Base-by-base conservation (phyloP, 2,329 filamentous ascomycete species). In the Fusarium compactum region DNA sequence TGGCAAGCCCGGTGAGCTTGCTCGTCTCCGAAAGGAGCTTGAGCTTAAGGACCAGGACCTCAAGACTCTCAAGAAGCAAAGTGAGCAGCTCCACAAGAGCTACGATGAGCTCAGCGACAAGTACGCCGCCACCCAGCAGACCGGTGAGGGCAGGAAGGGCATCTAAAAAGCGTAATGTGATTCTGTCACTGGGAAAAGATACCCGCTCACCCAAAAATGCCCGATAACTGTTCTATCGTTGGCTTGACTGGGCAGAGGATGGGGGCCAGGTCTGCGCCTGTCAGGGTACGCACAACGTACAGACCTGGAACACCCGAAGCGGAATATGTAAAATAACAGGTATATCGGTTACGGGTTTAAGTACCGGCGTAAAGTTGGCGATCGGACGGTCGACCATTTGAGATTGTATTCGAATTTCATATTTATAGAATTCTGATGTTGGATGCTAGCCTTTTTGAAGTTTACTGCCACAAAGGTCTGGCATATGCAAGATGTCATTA, bases 41-140 rank as follows among this genome's bases (percentile, higher is more conserved):
- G 89, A 90, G 67, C 86, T 89, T 80, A 95, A 94, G 85, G 92
- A 98, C 72, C 87, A 87, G 72, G 94, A 98, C 77, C 89, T 98
- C 74, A 89, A 92, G 82, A 93, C 89, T 61, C 85, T 98, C 75
- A 97, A 97, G 91, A 97, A 97, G 87, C 96, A 99, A 87, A 89
- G 90, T 69, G 89, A 92, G 79, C 92, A 92, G 54, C 86, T 98
- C 65, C 90, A 90, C 80, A 88, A 90, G 78, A 95, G 97, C 85
- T 98, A 98, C 82, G 89, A 93, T 79, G 89, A 91, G 73, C 86
- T 98, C 76, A 90, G 93, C 70, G 95, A 98, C 78, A 90, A 96
- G 85, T 91, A 95, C 74, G 87, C 90, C 64, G 83, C 85, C 63
- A 86, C 87, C 15, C 83, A 86, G 72, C 75, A 81, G 61, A 82